A percentile compares a stretch with the other conserved stretches of the same genome.
Conservation (phyloP, 192 early-diverging fungal genomes). For the Rhizophagus clarus region DNA sequence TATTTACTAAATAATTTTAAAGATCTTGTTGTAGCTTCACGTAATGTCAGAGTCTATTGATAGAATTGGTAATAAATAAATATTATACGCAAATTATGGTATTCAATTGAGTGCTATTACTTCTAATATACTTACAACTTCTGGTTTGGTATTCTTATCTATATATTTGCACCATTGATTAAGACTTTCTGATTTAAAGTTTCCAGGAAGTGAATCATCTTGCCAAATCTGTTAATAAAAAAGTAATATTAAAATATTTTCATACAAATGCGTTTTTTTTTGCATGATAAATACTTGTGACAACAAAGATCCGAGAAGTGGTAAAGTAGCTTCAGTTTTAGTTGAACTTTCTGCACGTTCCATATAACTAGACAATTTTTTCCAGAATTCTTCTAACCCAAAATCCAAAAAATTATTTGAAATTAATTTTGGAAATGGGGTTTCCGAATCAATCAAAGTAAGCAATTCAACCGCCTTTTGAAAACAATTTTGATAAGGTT, state of each 20-base stretch:
- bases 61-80: neutral
- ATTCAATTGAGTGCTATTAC: neutral
- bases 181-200: neutral
- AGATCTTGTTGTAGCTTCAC: conserved; percentile 21
- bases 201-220: neutral
- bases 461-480: neutral
- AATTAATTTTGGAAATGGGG: conserved; percentile 10
- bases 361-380: conserved; percentile 5
- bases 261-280: neutral
- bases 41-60: neutral
- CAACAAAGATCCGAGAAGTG: conserved; percentile 1
- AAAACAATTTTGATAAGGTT: neutral
- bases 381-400: conserved; percentile 19
- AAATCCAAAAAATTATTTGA: neutral
- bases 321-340: conserved; percentile 1
- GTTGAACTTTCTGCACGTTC: conserved; percentile 10
- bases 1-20: neutral
- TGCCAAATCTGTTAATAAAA: conserved; percentile 10
- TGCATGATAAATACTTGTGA: conserved; percentile 3
- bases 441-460: neutral
- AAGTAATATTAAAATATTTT: neutral
- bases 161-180: conserved; percentile 24
- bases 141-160: conserved; percentile 10
- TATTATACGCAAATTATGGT: neutral
- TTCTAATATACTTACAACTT: conserved; percentile 13